Evolutionary conservation across 257 asterid genomes (phyloP).

Genomic region (Plantago elongata): DNA sequence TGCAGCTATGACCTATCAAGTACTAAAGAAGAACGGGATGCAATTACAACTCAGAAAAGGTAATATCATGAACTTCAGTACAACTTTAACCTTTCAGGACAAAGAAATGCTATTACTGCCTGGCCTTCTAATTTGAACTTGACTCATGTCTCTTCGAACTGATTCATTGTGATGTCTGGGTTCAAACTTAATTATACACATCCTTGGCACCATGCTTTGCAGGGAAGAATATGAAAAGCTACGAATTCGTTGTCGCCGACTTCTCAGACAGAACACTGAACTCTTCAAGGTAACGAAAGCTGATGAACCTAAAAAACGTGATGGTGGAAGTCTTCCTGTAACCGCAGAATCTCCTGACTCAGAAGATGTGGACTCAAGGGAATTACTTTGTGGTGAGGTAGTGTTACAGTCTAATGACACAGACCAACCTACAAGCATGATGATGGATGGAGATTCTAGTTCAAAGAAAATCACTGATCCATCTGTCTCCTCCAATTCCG

Average conservation of each 20-base stretch:
- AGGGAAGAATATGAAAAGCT: constrained; percentile 80
- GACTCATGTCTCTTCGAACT: constrained; percentile 32
- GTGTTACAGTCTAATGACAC: constrained; percentile 33
- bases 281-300: constrained; percentile 27
- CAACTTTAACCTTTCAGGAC: constrained; percentile 22
- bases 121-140: constrained; percentile 49
- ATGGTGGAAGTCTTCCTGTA: constrained; percentile 31
- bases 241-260: constrained; percentile 51
- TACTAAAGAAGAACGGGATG: constrained; percentile 72
- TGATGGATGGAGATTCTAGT: constrained; percentile 31
- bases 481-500: constrained; percentile 43
- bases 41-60: constrained; percentile 55
- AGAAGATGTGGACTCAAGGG: constrained; percentile 68
- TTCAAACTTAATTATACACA: constrained; percentile 15
- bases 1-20: constrained; percentile 74
- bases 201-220: constrained; percentile 26
- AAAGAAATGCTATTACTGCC: constrained; percentile 1
- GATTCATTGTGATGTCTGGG: constrained; percentile 26
- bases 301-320: constrained; percentile 34
- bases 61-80: constrained; percentile 14
- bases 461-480: constrained; percentile 43
- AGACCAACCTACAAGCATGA: constrained; percentile 28
- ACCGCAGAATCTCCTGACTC: constrained; percentile 56
- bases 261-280: constrained; percentile 37
- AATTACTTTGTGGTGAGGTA: constrained; percentile 74